Conservation (phyloP, 2,329 filamentous ascomycete species). For the Microdochium nivale region DNA sequence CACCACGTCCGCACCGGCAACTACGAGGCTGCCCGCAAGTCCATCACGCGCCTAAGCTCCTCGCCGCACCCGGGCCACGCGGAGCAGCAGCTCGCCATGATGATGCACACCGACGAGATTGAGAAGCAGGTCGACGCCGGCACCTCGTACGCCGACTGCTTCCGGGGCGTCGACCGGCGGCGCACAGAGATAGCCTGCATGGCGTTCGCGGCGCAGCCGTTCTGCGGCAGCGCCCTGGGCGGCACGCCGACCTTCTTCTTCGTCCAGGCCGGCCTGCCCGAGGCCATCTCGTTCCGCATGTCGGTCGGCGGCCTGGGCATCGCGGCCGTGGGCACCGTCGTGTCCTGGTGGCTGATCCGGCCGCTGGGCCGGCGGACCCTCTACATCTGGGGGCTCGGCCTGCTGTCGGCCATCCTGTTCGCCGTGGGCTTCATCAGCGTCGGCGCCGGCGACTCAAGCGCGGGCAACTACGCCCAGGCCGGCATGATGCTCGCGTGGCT, state of each 20-base stretch:
- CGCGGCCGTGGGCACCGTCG: constrained; percentile 18
- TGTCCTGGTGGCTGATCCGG: constrained; percentile 22
- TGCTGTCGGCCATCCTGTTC: constrained; percentile 23
- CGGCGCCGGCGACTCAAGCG: constrained; percentile 26
- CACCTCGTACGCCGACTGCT: constrained; percentile 25
- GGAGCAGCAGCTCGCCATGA: constrained; percentile 26
- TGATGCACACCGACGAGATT: constrained; percentile 24
- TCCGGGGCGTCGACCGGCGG: constrained; percentile 24
- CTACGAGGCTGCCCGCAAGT: constrained; percentile 17
- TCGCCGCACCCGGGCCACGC: constrained; percentile 12
- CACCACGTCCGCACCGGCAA: constrained; percentile 24
- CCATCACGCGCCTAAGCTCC: constrained; percentile 12
- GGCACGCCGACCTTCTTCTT: constrained; percentile 22
- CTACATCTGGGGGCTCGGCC: constrained; percentile 22
- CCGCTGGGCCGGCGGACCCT: constrained; percentile 25
- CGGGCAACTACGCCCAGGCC: constrained; percentile 25
- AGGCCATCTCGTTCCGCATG: constrained; percentile 7
- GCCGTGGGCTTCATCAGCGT: constrained; percentile 26
- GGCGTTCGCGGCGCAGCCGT: constrained; percentile 14
- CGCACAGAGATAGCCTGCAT: constrained; percentile 20
- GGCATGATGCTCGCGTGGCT: constrained; percentile 28
- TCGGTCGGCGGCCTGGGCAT: constrained; percentile 4
- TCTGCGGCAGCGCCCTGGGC: constrained; percentile 12
- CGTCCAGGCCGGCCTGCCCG: constrained; percentile 14
- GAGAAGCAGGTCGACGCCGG: constrained; percentile 16